Conservation (phyloP, 805 yeast species). For the Ogataea henricii region DNA sequence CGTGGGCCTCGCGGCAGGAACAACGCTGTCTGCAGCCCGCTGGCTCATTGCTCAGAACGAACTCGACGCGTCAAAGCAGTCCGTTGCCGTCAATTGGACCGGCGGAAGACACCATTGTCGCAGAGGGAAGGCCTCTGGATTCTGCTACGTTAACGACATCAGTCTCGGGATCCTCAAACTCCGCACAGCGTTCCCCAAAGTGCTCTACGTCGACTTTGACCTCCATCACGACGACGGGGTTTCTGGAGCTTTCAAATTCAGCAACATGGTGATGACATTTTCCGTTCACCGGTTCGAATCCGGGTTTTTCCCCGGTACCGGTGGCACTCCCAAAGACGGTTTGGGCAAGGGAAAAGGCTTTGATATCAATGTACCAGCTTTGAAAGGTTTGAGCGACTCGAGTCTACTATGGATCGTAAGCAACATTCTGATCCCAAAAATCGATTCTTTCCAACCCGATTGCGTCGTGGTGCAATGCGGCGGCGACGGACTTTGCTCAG, state of each 20-base stretch:
- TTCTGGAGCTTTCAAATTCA: slow-evolving; percentile 58
- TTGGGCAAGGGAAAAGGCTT: slow-evolving; percentile 40
- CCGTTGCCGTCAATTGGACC: slow-evolving; percentile 65
- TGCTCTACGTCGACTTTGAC: slow-evolving; percentile 71
- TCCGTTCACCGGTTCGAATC: slow-evolving; percentile 64
- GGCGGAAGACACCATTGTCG: slow-evolving; percentile 79
- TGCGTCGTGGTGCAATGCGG: slow-evolving; percentile 69
- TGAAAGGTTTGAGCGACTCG: slow-evolving; percentile 55
- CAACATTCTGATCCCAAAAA: slow-evolving; percentile 45
- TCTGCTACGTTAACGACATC: slow-evolving; percentile 73
- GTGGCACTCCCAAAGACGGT: slow-evolving; percentile 42
- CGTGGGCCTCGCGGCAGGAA: slow-evolving; percentile 52
- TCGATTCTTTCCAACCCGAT: slow-evolving; percentile 46
- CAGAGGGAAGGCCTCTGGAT: slow-evolving; percentile 60
- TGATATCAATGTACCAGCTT: slow-evolving; percentile 56
- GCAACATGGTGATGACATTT: slow-evolving; percentile 57
- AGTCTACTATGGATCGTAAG: slow-evolving; percentile 40
- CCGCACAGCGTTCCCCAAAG: slow-evolving; percentile 44
- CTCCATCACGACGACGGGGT: slow-evolving; percentile 85
- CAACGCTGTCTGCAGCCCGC: slow-evolving; percentile 53
- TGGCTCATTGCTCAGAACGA: slow-evolving; percentile 27
- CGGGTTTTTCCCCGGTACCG: slow-evolving; percentile 79
- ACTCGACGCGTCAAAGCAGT: slow-evolving; percentile 21
- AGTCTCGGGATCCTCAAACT: slow-evolving; percentile 56
- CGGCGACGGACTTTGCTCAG: slow-evolving; percentile 71